Conservation (phyloP, 805 yeast genomes). For the Blastobotrys terrestris region DNA sequence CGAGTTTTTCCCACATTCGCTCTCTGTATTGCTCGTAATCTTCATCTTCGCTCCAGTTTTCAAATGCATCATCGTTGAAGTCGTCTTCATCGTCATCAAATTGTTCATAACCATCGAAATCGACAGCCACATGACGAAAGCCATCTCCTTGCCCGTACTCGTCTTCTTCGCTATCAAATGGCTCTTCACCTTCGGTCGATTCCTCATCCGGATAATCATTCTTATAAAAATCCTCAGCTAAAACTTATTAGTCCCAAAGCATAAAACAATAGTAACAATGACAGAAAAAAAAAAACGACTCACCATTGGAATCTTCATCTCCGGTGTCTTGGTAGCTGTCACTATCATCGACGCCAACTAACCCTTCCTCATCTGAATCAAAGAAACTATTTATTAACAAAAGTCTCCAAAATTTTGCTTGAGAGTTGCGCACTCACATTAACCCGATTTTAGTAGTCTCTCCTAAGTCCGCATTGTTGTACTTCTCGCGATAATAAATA, state of each 20-base stretch:
- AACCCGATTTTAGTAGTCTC: slow-evolving; percentile 21
- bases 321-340: slow-evolving; percentile 26
- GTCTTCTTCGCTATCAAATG: slow-evolving; percentile 22
- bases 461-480: slow-evolving; percentile 36
- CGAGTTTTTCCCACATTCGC: slow-evolving; percentile 16
- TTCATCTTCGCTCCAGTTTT: slow-evolving; percentile 26
- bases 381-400: slow-evolving; percentile 8
- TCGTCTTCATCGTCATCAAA: slow-evolving; percentile 13
- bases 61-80: slow-evolving; percentile 15
- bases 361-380: slow-evolving; percentile 25
- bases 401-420: neutral
- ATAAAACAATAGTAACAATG: too few species aligned
- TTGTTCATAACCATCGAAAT: slow-evolving; percentile 27
- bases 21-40: slow-evolving; percentile 20
- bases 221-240: slow-evolving; percentile 81
- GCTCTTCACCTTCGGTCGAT: slow-evolving; percentile 32
- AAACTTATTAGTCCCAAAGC: neutral
- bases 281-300: too few species aligned
- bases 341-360: slow-evolving; percentile 37
- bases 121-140: slow-evolving; percentile 2
- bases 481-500: slow-evolving; percentile 65
- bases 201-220: slow-evolving; percentile 97
- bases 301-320: slow-evolving; percentile 36
- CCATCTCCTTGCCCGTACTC: slow-evolving; percentile 26
- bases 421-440: slow-evolving; percentile 26